Conservation (phyloP, 352 stramenopile species). For the Lagenidium sp. region DNA sequence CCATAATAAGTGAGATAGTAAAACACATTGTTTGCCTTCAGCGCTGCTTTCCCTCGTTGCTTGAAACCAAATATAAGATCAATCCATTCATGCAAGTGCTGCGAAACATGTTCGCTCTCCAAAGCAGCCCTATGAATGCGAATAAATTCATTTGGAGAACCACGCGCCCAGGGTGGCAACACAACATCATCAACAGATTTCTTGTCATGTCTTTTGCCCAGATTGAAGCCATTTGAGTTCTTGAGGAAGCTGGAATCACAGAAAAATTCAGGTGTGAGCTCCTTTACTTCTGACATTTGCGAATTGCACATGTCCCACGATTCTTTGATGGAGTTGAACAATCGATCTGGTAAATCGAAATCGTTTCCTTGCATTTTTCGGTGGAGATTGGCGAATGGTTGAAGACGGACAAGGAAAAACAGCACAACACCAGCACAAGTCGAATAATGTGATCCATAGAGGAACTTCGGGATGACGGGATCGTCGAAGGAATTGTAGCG, state of each 20-base stretch:
- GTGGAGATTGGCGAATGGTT: constrained; percentile 97
- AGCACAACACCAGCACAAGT: constrained; percentile 95
- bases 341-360: constrained; percentile 97
- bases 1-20: constrained; percentile 90
- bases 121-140: constrained; percentile 92
- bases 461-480: constrained; percentile 84
- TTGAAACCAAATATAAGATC: constrained; percentile 99
- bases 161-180: constrained; percentile 96
- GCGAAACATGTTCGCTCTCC: constrained; percentile 97
- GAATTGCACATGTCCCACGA: constrained; percentile 97
- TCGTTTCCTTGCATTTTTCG: constrained; percentile 93
- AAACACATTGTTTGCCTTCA: constrained; percentile 96
- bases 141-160: constrained; percentile 94
- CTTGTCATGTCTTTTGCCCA: constrained; percentile 87
- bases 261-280: constrained; percentile 99
- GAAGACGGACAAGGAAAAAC: constrained; percentile 97
- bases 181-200: constrained; percentile 84
- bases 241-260: constrained; percentile 91
- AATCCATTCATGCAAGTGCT: constrained; percentile 97
- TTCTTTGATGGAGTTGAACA: constrained; percentile 96
- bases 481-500: constrained; percentile 91
- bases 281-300: constrained; percentile 98
- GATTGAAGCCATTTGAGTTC: constrained; percentile 94
- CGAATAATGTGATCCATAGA: constrained; percentile 95
- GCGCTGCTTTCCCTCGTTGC: constrained; percentile 90